phyloP scores from a whole-genome alignment of 1,284 basidiomycete species.

The Apiotrichum mycotoxinovorans region DNA sequence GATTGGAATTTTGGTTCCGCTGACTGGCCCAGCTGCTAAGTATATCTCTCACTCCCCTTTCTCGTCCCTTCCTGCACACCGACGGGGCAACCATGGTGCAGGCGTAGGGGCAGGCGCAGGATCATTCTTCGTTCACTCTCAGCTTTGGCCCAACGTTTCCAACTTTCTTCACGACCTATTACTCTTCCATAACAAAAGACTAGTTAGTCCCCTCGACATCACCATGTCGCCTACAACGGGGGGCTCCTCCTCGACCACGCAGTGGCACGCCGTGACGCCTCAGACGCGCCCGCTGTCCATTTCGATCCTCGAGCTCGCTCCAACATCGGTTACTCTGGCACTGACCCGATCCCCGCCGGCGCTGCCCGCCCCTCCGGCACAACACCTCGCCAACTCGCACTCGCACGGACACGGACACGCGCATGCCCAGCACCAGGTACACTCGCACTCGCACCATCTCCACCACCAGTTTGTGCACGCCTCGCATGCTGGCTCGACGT shows the following conservation, averaged over 20 bases:
- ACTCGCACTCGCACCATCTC: constrained; percentile 1
- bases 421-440: background rate
- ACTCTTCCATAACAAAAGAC: background rate
- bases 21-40: background rate
- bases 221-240: constrained; percentile 23
- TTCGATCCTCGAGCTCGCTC: constrained; percentile 48
- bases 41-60: too few species aligned
- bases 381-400: constrained; percentile 21
- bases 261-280: constrained; percentile 48
- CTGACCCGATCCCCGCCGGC: constrained; percentile 38
- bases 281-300: constrained; percentile 47
- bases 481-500: background rate
- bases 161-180: too few species aligned
- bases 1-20: background rate
- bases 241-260: constrained; percentile 23
- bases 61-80: too few species aligned
- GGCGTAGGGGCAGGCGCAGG: too few species aligned
- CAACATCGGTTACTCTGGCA: constrained; percentile 47
- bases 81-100: too few species aligned
- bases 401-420: background rate
- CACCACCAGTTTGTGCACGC: background rate
- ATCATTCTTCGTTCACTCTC: too few species aligned
- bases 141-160: too few species aligned
- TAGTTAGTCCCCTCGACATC: background rate
- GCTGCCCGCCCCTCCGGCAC: constrained; percentile 7